A percentile compares a stretch with the other conserved stretches of the same genome.
These are phyloP conservation scores for Lodderomyces elongisporus DNA, from an alignment of 1,139 yeast genomes.

Conservation along the genomic window DNA sequence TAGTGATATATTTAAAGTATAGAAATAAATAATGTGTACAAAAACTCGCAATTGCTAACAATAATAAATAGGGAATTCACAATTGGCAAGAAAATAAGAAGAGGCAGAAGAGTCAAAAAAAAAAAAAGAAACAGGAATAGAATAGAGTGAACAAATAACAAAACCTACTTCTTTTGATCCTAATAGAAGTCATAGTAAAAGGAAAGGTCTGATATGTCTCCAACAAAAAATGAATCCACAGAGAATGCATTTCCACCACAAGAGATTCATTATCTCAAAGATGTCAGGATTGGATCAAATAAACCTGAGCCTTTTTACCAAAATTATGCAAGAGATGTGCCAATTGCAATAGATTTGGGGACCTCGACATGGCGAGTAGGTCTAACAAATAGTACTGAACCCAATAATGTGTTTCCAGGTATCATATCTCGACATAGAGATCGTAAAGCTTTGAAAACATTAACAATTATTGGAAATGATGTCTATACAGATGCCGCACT, in stretches of 20 bases:
- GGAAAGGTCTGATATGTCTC: too few relatives aligned
- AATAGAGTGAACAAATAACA: too few relatives aligned
- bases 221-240: conserved; percentile 18
- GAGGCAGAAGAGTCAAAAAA: too few relatives aligned
- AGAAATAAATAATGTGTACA: too few relatives aligned
- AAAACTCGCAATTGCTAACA: too few relatives aligned
- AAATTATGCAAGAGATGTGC: conserved; percentile 51
- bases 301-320: conserved; percentile 48
- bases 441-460: conserved; percentile 57
- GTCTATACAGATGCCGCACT: conserved; percentile 65
- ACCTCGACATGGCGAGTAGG: conserved; percentile 70
- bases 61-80: too few relatives aligned
- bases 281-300: conserved; percentile 20
- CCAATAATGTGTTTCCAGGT: conserved; percentile 67
- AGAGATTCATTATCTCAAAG: conserved; percentile 46
- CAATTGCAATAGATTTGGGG: conserved; percentile 84
- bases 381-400: conserved; percentile 46
- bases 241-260: conserved; percentile 43
- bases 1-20: too few relatives aligned
- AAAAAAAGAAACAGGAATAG: too few relatives aligned
- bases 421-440: conserved; percentile 73
- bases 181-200: too few relatives aligned
- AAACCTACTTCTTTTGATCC: too few relatives aligned
- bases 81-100: too few relatives aligned
- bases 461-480: conserved; percentile 81